A percentile compares a stretch with the other conserved stretches of the same genome.
phyloP scores from a whole-genome alignment of 306 rosid species.

The Citrullus colocynthis region DNA sequence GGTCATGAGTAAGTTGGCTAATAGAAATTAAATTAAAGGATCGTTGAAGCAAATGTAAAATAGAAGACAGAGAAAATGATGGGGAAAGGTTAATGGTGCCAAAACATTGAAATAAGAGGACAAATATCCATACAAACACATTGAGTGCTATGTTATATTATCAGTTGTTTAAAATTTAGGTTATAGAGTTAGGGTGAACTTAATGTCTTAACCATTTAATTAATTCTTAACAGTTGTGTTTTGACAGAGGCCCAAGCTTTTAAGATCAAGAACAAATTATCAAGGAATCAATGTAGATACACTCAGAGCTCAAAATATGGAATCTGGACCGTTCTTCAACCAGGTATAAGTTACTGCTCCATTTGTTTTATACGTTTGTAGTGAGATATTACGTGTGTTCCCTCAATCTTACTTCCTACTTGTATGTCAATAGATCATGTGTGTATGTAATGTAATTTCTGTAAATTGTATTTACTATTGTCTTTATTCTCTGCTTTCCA shows the following conservation, averaged over 20 bases:
- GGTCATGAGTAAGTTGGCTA: too few relatives aligned
- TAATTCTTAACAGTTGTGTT: background rate
- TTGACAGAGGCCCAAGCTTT: conserved; percentile 61
- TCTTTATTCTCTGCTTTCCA: background rate
- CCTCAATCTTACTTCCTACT: background rate
- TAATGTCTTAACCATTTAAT: background rate
- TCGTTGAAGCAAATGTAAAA: too few relatives aligned
- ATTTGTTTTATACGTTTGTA: background rate
- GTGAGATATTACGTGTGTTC: background rate
- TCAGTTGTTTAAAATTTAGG: background rate
- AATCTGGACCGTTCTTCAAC: conserved; percentile 84
- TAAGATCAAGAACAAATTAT: conserved; percentile 63
- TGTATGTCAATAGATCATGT: background rate
- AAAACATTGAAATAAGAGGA: background rate
- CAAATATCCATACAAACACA: background rate
- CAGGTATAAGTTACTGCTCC: conserved; percentile 36
- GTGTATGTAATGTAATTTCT: background rate
- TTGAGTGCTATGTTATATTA: background rate
- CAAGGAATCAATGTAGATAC: conserved; percentile 78
- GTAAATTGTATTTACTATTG: background rate
- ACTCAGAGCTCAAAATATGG: conserved; percentile 91
- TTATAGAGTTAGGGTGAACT: background rate
- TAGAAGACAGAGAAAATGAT: too few relatives aligned
- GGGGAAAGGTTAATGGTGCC: too few relatives aligned
- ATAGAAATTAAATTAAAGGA: too few relatives aligned